Conservation (phyloP, 148 eudicot genomes). For the Rheum nobile region DNA sequence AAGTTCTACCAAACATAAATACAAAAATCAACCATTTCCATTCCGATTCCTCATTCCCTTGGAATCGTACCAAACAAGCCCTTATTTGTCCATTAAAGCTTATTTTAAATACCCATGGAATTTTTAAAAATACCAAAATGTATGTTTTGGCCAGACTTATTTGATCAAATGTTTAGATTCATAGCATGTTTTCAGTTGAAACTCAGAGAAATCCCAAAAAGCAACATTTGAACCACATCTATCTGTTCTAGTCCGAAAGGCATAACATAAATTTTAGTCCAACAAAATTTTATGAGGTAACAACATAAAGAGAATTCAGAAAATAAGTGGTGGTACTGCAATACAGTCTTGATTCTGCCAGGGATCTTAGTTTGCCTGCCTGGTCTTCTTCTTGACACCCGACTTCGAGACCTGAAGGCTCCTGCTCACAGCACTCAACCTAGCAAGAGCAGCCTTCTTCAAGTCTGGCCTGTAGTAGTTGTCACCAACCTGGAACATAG, state of each 20-base stretch:
- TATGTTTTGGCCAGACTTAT: too few species aligned
- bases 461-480: constrained; percentile 84
- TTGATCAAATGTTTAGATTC: too few species aligned
- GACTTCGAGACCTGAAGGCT: constrained; percentile 88
- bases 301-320: background rate
- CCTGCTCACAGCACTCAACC: constrained; percentile 66
- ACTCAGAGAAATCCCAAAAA: background rate
- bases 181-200: too few species aligned
- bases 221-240: background rate
- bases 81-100: too few species aligned
- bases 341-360: constrained; percentile 20
- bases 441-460: constrained; percentile 89
- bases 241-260: background rate
- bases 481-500: constrained; percentile 47
- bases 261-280: background rate
- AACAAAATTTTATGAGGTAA: background rate
- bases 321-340: background rate
- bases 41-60: too few species aligned
- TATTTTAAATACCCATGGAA: too few species aligned
- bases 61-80: too few species aligned
- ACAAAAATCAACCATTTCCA: too few species aligned
- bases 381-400: constrained; percentile 90
- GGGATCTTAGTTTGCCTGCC: constrained; percentile 50
- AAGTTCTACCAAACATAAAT: too few species aligned
- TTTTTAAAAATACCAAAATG: too few species aligned